Conservation (phyloP, 495 filamentous ascomycete genomes). For the Aspergillus mulundensis region DNA sequence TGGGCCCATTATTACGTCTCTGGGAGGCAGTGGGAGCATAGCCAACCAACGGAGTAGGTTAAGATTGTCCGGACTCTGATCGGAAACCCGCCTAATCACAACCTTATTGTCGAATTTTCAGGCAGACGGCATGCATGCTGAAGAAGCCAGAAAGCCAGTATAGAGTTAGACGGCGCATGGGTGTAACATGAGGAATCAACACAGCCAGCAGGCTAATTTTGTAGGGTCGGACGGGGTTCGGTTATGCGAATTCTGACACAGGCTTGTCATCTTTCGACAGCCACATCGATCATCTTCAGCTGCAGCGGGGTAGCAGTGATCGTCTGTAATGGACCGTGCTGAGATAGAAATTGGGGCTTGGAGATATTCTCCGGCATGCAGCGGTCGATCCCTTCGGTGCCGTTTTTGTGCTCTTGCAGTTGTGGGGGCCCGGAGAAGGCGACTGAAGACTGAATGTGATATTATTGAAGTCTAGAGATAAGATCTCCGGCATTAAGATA, state of each 20-base stretch:
- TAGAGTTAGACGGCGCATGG: background rate
- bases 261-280: slow-evolving; percentile 3
- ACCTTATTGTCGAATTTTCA: background rate
- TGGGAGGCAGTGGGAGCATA: background rate
- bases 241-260: slow-evolving; percentile 1
- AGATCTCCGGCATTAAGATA: background rate
- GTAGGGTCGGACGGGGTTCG: slow-evolving; percentile 1
- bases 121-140: background rate
- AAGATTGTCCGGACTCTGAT: background rate
- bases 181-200: slow-evolving; percentile 1
- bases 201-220: background rate
- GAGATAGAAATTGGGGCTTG: background rate
- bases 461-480: slow-evolving; percentile 1
- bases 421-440: background rate
- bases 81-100: background rate
- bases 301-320: background rate
- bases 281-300: background rate
- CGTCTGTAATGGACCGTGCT: slow-evolving; percentile 1
- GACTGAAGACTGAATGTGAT: background rate
- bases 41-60: background rate
- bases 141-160: background rate
- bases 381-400: background rate
- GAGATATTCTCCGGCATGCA: slow-evolving; percentile 7
- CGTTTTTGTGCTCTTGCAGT: background rate
- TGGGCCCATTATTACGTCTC: background rate